Evolutionary conservation across 306 rosid genomes (phyloP), one percentile per base, ranked within the genome.

Genomic region (Parietaria judaica): DNA sequence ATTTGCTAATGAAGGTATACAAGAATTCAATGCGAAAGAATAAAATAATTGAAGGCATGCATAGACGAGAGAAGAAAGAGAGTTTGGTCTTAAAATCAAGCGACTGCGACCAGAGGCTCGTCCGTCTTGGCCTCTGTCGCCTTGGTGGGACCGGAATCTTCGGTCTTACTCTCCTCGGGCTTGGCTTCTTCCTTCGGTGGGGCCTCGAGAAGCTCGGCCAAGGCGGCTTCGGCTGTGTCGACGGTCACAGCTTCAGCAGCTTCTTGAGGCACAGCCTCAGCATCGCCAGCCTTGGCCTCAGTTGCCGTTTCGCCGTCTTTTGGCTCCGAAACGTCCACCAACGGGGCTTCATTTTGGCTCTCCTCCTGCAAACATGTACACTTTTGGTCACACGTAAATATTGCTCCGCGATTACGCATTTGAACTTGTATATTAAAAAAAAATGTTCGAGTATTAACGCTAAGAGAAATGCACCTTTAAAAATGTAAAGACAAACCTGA

Each of bases 341-440:
- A 61, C 10, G 84, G 82, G 6, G 78, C 75, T 51, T 71, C 80
- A 14, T 71, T 63, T 59, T 72, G n/a, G 11, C 23, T 66, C 70
- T 63, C 86, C 79, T 80, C 86, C 79, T 80, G 61, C 65, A 39
- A 51, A 3, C 6, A 38, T 2, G 12, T 45, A 3, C 46, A 23
- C 34, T 46, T 10, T 47, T 13, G 7, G 15, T 49, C 53, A 4
- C 53, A 49, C 45, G n/a, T 23, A 23, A 23, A 23, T 23, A 23
- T 23, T 23, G 31, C 31, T 23, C 31, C 31, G 31, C 31, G 31
- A 23, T 23, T 23, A 23, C 31, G 31, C 1, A 23, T 23, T 23
- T 23, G 31, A 23, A 23, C 31, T 23, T 23, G 31, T 23, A 23
- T 23, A 23, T 23, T 23, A 23, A 23, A 1, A 23, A 0, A 23